Evolutionary conservation across 768 basidiomycete species (phyloP), one percentile per base, ranked within the genome.

Genomic region (Rhodosporidiobolus odoratus): DNA sequence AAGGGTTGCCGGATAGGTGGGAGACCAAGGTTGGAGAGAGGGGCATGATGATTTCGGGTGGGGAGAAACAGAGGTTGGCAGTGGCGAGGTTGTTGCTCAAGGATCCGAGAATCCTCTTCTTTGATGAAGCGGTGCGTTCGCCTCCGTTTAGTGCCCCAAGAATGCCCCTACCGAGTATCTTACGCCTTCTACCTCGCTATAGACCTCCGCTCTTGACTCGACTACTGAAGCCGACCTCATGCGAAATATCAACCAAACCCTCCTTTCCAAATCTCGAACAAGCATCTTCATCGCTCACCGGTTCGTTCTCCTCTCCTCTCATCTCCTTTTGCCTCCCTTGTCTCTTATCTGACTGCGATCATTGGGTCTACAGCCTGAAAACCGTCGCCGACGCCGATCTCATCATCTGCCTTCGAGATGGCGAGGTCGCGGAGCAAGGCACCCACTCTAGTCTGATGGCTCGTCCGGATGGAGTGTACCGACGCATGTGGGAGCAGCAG

Each of bases 221-320:
- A 90, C 91, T 75, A 98, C 96, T 0, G 96, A 99, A 78, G 85
- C 87, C 4, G 94, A 96, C 78, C 82, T 99, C 52, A 98, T 97
- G 93, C 84, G 86, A 76, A 96, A 95, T 77, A 90, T 99, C 80
- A 89, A 98, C 76, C 82, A 80, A 27, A 87, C 86, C 0, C 81
- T 98, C 41, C 81, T 89, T 41, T 86, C 89, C 72, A 88, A 89
- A 74, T 83, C 85, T 7, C 85, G 93, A 54, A 99, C 96, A 37
- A 93, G 91, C 71, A 90, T 99, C 71, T 99, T 99, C 78, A 94
- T 99, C 68, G 96, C 96, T 0, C 96, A 99, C 79, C 84, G 91
- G 78, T 80, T 10, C 37, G 75, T 35, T 32, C n/a, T 35, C 7
- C 32, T 27, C 25, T 34, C 35, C 32, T 6, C 19, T 34, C 57